Evolutionary conservation across 306 rosid genomes (phyloP).

Genomic region (Vicia sativa): DNA sequence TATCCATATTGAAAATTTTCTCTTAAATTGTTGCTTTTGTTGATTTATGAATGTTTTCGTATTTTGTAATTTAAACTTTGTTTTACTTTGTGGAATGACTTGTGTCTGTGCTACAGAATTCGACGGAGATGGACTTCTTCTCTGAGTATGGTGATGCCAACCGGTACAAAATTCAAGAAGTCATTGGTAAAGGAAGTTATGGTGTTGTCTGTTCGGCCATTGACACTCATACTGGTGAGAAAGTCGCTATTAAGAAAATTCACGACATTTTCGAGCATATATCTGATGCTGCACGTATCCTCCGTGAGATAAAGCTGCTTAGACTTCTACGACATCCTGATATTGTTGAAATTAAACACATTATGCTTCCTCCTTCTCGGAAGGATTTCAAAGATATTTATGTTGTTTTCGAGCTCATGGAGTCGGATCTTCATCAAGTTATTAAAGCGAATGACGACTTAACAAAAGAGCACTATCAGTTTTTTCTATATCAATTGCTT

Average conservation of each 20-base stretch:
- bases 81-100: slow-evolving; percentile 27
- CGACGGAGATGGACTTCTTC: slow-evolving; percentile 86
- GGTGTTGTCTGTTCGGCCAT: slow-evolving; percentile 97
- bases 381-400: slow-evolving; percentile 93
- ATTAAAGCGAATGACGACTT: slow-evolving; percentile 94
- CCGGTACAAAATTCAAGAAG: slow-evolving; percentile 92
- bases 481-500: slow-evolving; percentile 91
- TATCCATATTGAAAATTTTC: not conserved
- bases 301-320: slow-evolving; percentile 97
- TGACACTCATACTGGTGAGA: slow-evolving; percentile 80
- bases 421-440: slow-evolving; percentile 98
- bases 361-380: slow-evolving; percentile 91
- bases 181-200: slow-evolving; percentile 95
- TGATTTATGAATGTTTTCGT: slow-evolving; percentile 21
- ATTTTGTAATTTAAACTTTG: slow-evolving; percentile 15
- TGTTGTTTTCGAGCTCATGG: slow-evolving; percentile 99
- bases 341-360: slow-evolving; percentile 94
- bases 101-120: slow-evolving; percentile 55
- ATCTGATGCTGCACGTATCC: slow-evolving; percentile 97
- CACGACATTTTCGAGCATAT: slow-evolving; percentile 93
- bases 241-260: slow-evolving; percentile 94
- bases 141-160: slow-evolving; percentile 97
- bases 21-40: slow-evolving; percentile 4
- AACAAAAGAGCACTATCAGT: slow-evolving; percentile 91
- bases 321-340: slow-evolving; percentile 94